Conservation (phyloP, 805 yeast genomes). For the Zygoascus flipseniorum region DNA sequence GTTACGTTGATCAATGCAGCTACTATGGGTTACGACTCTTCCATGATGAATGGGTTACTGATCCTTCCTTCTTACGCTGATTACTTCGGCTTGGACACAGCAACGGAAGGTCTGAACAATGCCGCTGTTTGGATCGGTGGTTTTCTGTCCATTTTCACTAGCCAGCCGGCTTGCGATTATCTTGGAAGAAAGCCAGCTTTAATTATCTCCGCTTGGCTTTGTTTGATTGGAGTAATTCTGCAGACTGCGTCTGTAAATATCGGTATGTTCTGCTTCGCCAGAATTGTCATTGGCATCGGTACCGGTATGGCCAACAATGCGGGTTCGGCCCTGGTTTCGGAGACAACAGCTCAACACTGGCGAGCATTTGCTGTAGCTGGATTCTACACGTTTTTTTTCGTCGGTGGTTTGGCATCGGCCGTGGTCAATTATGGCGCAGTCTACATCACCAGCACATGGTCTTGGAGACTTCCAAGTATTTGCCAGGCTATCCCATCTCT, state of each 20-base stretch:
- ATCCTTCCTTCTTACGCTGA: conserved; percentile 19
- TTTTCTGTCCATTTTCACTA: conserved; percentile 57
- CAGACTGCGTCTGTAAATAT: conserved; percentile 30
- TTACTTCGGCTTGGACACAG: conserved; percentile 11
- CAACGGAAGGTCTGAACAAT: conserved; percentile 11
- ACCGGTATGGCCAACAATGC: conserved; percentile 25
- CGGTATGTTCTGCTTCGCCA: conserved; percentile 58
- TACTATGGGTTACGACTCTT: conserved; percentile 15
- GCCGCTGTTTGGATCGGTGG: conserved; percentile 44
- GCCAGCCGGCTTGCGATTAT: conserved; percentile 32
- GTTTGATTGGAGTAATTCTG: conserved; percentile 5
- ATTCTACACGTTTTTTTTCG: conserved; percentile 1
- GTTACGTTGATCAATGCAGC: conserved; percentile 1
- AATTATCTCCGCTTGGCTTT: conserved; percentile 3
- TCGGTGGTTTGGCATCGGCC: conserved; percentile 45
- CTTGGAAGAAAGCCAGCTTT: conserved; percentile 7
- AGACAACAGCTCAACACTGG: conserved; percentile 20
- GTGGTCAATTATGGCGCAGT: conserved; percentile 43
- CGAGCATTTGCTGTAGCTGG: neutral
- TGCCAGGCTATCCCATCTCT: conserved; percentile 41
- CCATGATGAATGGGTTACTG: conserved; percentile 14
- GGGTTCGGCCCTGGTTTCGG: conserved; percentile 68
- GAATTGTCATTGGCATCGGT: conserved; percentile 37
- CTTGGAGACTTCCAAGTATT: conserved; percentile 7
- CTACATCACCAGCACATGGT: conserved; percentile 6